Percentiles rank a stretch among this genome's conserved stretches.
Conservation (phyloP, 345 rosid genomes). For the Eucalyptus regnans region DNA sequence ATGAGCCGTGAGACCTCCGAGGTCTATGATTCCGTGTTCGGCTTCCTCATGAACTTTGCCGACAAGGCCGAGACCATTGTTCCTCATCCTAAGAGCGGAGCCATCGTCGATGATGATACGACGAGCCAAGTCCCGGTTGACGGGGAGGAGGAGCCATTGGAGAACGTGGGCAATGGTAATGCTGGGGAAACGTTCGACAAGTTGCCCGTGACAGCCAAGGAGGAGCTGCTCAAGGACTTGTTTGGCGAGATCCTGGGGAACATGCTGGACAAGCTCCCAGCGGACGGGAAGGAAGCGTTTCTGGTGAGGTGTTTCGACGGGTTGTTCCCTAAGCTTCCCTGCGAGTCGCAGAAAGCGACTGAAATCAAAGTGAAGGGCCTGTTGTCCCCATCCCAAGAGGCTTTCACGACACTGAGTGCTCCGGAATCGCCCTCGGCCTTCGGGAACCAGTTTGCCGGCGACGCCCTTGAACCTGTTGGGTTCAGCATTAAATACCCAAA, state of each 20-base stretch:
- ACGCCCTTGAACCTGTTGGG: not conserved
- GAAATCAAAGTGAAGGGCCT: not conserved
- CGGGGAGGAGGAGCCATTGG: not conserved
- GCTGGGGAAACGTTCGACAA: not conserved
- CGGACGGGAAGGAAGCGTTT: not conserved
- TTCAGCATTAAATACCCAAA: not conserved
- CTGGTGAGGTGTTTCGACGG: not conserved
- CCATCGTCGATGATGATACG: not conserved
- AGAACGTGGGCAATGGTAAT: not conserved
- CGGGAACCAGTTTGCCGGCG: not conserved
- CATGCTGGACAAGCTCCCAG: not conserved
- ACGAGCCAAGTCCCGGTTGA: not conserved
- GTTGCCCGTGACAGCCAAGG: not conserved
- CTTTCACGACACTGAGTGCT: not conserved
- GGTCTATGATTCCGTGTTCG: not conserved
- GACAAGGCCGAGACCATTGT: not conserved
- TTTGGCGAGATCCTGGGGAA: not conserved
- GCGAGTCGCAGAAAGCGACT: not conserved
- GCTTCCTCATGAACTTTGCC: not conserved
- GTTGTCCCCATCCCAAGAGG: not conserved
- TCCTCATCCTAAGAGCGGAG: not conserved
- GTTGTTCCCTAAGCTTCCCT: not conserved
- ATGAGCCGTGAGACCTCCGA: not conserved
- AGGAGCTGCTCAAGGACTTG: not conserved
- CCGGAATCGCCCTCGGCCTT: not conserved